These are phyloP conservation scores for Phoma sp. DNA, from an alignment of 2,329 filamentous ascomycete genomes.

Conservation along the genomic window DNA sequence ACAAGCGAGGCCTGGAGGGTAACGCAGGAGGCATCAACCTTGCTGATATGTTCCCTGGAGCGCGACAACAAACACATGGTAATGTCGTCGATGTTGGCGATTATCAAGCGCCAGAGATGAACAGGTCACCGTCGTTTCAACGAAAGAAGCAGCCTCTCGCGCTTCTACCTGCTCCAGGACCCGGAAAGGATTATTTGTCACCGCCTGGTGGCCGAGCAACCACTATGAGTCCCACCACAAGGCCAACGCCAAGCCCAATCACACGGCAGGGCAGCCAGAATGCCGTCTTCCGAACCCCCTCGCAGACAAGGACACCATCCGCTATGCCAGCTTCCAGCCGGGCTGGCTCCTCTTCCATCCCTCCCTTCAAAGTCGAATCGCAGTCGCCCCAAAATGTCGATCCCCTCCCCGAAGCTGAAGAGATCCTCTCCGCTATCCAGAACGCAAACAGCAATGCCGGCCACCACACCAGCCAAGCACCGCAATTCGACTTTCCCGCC, in stretches of 20 bases:
- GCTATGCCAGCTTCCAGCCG: constrained; percentile 14
- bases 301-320: constrained; percentile 25
- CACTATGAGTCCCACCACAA: constrained; percentile 40
- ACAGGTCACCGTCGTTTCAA: constrained; percentile 45
- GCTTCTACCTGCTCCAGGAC: constrained; percentile 43
- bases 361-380: constrained; percentile 50
- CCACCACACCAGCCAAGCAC: constrained; percentile 37
- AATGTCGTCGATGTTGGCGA: constrained; percentile 71
- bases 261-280: constrained; percentile 30
- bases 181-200: constrained; percentile 37
- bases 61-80: constrained; percentile 62
- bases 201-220: constrained; percentile 36
- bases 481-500: constrained; percentile 55
- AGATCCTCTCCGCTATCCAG: constrained; percentile 61
- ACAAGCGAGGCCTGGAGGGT: constrained; percentile 89
- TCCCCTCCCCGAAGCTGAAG: constrained; percentile 51
- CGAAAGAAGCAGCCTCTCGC: constrained; percentile 48
- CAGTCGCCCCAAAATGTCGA: constrained; percentile 48
- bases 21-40: constrained; percentile 78
- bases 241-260: constrained; percentile 37
- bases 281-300: constrained; percentile 34
- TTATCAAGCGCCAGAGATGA: constrained; percentile 50
- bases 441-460: constrained; percentile 52
- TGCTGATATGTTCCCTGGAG: constrained; percentile 81
- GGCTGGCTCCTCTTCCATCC: constrained; percentile 29